Base-by-base conservation (phyloP, 208 protist genomes). In the Trypanosoma rangeli region DNA sequence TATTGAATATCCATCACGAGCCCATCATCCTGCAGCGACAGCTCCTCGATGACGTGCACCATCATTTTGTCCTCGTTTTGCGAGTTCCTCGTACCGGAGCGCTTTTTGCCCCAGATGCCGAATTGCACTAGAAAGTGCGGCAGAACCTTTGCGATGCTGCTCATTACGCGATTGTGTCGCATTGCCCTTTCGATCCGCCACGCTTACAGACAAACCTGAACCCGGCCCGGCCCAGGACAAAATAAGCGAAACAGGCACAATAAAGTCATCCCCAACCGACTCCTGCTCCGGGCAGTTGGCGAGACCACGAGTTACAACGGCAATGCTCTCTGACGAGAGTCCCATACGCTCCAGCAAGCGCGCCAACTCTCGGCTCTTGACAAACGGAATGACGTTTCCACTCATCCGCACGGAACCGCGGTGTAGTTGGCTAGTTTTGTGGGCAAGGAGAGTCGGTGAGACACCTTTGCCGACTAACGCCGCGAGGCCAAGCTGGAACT, bases 1-100 rank as follows among this genome's bases (percentile, higher is more conserved):
- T 95, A 97, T 57, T 83, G 78, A 54, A 95, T 64, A 55, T 97
- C 92, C 74, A 86, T 85, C 24, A 84, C 85, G 20, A 82, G 64
- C 22, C 92, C 92, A 65, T 97, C 92, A 66, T 94, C 69, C 37
- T 60, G 70, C 58, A 84, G 67, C 28, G 87, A 50, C 13, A 95
- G 77, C 53, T 94, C 85, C 57, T 91, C 81, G 49, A 94, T 68
- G 20, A 94, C 84, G 46, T 92, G 79, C 26, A 83, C 73, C 29
- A 94, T 75, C 79, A 89, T 89, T 70, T 89, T 79, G 29, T 76
- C 71, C 35, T 82, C 83, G 26, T 37, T 70, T 39, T 77, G 62
- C 62, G 53, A 57, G 39, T 78, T 79, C 29, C 63, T 60, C 15
- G 18, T 44, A 28, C 26, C 62, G 31, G 35, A 24, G 57, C 49